Evolutionary conservation across 2,329 filamentous ascomycete species (phyloP), one percentile per base, ranked within the genome.

Genomic region (Ciborinia camelliae): DNA sequence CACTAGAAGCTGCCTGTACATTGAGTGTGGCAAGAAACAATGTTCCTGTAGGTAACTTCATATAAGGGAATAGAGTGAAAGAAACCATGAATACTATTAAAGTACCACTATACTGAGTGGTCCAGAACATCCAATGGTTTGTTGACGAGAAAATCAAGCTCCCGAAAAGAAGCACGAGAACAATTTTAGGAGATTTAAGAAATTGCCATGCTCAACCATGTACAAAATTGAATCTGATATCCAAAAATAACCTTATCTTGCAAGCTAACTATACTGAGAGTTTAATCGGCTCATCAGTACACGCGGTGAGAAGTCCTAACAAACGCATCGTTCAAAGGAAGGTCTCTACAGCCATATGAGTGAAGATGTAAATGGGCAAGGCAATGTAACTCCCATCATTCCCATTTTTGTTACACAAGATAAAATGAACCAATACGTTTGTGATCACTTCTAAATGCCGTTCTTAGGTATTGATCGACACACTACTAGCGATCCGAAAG

Each of bases 1-100:
- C 26, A 48, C 41, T 58, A 47, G 20, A 18, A 58, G 28, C 12
- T 35, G 41, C 41, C 14, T n/a, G n/a, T 55, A 35, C n/a, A 41
- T 12, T 18, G 28, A 47, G 8, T 47, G n/a, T n/a, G 43, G 43
- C 23, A 28, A 28, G 23, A 48, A 23, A 48, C 18, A 3, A 4
- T 48, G n/a, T 20, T 47, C 41, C 7, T 47, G 30, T 59, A 35
- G 55, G 30, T 59, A 35, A 41, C 54, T 57, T 57, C 28, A 45
- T 45, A n/a, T 32, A 45, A n/a, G 48, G 48, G 15, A 9, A 32
- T 51, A 32, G 14, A 12, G 8, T 5, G 41, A 30, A 35, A 47
- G 41, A 18, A 47, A 18, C 9, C 28, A 45, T 30, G 41, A 45
- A 14, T 45, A 7, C 41, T 28, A 4, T 32, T 26, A 2, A 45